Percentiles rank a stretch among this genome's conserved stretches.
phyloP scores from a whole-genome alignment of 2,329 filamentous ascomycete genomes.

The Sarocladium brachiariae region DNA sequence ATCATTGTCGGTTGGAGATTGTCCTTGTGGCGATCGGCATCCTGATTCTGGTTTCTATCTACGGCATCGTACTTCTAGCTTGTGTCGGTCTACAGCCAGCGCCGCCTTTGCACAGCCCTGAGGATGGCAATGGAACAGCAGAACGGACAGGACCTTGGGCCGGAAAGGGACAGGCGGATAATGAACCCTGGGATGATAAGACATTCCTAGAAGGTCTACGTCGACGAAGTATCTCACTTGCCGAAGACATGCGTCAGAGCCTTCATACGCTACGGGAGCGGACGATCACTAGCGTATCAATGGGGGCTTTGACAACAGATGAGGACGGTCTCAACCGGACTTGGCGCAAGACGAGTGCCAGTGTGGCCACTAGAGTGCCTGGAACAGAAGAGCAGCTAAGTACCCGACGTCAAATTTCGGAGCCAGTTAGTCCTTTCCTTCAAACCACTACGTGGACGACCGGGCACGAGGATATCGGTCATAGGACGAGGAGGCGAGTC shows the following conservation, averaged over 20 bases:
- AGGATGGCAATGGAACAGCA: neutral
- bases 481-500: neutral
- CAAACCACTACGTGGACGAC: neutral
- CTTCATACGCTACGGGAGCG: neutral
- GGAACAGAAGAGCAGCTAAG: neutral
- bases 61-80: slow-evolving; percentile 7
- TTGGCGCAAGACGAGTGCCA: neutral
- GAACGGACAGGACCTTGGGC: neutral
- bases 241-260: neutral
- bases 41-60: neutral
- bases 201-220: neutral
- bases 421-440: neutral
- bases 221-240: neutral
- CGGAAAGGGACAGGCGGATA: neutral
- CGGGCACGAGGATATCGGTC: neutral
- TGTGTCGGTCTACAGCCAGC: neutral
- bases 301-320: neutral
- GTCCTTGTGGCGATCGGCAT: slow-evolving; percentile 4
- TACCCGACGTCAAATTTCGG: neutral
- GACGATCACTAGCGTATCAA: neutral
- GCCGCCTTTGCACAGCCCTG: neutral
- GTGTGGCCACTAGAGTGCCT: neutral
- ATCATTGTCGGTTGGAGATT: neutral
- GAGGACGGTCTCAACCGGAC: neutral
- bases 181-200: neutral